Evolutionary conservation across 2,329 filamentous ascomycete species (phyloP).

Genomic region (Penicillium palitans): DNA sequence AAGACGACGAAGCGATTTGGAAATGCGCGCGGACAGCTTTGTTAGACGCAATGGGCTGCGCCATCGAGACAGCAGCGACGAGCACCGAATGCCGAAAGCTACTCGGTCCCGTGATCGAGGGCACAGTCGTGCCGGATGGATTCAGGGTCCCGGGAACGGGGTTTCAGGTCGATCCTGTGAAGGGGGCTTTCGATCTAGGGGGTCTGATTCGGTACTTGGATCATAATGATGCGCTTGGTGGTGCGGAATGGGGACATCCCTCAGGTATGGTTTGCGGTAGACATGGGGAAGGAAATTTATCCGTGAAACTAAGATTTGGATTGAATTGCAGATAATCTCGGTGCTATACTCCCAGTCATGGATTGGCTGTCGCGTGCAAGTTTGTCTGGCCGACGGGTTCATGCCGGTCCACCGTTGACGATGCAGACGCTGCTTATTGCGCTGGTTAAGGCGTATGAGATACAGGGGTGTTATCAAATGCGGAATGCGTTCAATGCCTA

Average conservation of each 20-base stretch:
- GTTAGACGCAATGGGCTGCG: constrained; percentile 30
- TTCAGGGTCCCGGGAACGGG: constrained; percentile 43
- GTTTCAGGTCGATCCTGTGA: constrained; percentile 37
- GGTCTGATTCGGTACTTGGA: constrained; percentile 44
- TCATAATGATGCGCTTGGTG: constrained; percentile 45
- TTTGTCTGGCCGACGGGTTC: neutral
- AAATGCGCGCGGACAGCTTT: constrained; percentile 22
- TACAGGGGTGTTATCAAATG: constrained; percentile 43
- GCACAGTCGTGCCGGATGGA: constrained; percentile 30
- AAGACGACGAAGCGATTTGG: constrained; percentile 20
- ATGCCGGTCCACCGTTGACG: constrained; percentile 30
- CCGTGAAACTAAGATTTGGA: neutral
- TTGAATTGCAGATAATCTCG: constrained; percentile 39
- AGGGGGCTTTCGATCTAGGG: constrained; percentile 44
- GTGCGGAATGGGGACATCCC: constrained; percentile 48
- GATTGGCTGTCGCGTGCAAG: constrained; percentile 34
- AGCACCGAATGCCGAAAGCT: constrained; percentile 22
- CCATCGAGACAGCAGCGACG: constrained; percentile 26
- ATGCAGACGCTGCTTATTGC: constrained; percentile 35
- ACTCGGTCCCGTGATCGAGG: constrained; percentile 17
- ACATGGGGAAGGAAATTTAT: neutral
- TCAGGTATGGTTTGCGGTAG: constrained; percentile 25
- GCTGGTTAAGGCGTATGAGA: constrained; percentile 46
- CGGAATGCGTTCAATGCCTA: constrained; percentile 41
- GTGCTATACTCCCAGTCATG: constrained; percentile 37